These are phyloP conservation scores for Plantago elongata DNA, from an alignment of 257 asterid genomes.

Conservation along the genomic window DNA sequence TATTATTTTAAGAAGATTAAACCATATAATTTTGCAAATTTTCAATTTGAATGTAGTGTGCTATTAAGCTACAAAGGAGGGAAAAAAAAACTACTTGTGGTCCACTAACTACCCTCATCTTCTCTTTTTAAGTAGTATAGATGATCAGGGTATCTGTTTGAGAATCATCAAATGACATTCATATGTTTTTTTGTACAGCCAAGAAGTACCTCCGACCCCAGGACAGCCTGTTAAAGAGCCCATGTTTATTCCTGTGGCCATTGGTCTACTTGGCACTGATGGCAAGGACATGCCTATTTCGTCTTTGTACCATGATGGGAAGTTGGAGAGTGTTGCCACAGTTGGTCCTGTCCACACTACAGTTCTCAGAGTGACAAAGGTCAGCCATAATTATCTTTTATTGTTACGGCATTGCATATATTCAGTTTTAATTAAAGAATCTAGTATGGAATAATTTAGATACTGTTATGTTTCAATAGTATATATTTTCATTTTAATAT, in stretches of 20 bases:
- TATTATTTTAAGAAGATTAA: too few species aligned
- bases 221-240: conserved; percentile 87
- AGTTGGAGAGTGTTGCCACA: conserved; percentile 36
- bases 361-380: conserved; percentile 69
- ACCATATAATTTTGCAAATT: too few species aligned
- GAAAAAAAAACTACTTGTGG: too few species aligned
- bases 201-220: conserved; percentile 88
- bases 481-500: too few species aligned
- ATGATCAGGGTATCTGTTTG: background rate
- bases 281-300: conserved; percentile 74
- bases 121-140: too few species aligned
- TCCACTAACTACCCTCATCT: too few species aligned
- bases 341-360: conserved; percentile 42
- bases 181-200: conserved; percentile 48
- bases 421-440: too few species aligned
- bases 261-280: conserved; percentile 62
- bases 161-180: conserved; percentile 12
- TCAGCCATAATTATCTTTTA: conserved; percentile 21
- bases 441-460: too few species aligned
- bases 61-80: too few species aligned
- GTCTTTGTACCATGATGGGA: conserved; percentile 47
- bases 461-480: too few species aligned
- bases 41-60: too few species aligned
- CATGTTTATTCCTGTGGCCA: conserved; percentile 70
- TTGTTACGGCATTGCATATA: background rate